Conservation (phyloP, 768 basidiomycete species). For the Suillus variegatus region DNA sequence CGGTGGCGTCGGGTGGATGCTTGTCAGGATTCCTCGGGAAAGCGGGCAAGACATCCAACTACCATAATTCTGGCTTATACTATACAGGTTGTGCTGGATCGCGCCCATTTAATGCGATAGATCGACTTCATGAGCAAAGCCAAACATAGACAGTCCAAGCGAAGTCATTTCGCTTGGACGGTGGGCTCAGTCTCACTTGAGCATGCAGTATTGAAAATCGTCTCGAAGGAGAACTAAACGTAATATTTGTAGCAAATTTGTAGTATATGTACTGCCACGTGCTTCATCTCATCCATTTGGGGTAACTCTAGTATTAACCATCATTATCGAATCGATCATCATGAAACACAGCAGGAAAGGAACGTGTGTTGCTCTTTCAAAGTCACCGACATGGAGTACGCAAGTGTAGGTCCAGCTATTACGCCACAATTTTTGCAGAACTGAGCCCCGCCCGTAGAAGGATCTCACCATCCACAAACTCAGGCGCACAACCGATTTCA, state of each 20-base stretch:
- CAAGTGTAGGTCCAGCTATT: conserved; percentile 28
- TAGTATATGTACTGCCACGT: neutral
- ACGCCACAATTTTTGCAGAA: neutral
- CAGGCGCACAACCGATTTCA: conserved; percentile 26
- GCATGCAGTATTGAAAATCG: neutral
- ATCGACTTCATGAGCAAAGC: neutral
- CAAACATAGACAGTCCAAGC: neutral
- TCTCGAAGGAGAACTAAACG: neutral
- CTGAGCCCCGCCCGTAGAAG: conserved; percentile 12
- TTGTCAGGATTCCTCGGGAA: neutral
- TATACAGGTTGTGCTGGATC: neutral
- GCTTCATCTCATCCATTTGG: neutral
- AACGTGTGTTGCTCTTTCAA: conserved; percentile 8
- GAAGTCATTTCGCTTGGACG: neutral
- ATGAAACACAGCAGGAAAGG: neutral
- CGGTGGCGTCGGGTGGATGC: neutral
- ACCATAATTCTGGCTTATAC: neutral
- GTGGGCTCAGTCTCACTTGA: neutral
- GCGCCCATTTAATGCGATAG: neutral
- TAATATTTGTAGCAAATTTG: neutral
- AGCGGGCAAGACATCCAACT: neutral
- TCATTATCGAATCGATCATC: neutral
- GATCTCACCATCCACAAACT: conserved; percentile 22
- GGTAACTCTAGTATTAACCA: neutral
- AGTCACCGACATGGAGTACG: conserved; percentile 27